These are phyloP conservation scores for Priceomyces castillae DNA, from an alignment of 805 yeast genomes.

Conservation along the genomic window DNA sequence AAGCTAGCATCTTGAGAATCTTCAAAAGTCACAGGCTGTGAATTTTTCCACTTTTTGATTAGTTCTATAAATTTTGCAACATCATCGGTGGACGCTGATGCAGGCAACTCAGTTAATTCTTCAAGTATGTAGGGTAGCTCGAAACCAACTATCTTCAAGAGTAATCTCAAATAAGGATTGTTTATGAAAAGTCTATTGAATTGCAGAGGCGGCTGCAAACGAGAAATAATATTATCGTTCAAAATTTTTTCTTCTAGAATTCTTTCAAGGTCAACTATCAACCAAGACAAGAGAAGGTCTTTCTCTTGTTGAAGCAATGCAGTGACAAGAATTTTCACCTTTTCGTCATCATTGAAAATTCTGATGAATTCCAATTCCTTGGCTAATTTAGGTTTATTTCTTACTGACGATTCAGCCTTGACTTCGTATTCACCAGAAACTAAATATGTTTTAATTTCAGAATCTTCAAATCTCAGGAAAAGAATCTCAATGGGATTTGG, in stretches of 20 bases:
- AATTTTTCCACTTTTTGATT: slow-evolving; percentile 40
- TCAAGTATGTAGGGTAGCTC: slow-evolving; percentile 38
- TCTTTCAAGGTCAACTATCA: slow-evolving; percentile 35
- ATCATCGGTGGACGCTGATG: slow-evolving; percentile 23
- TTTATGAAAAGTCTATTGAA: slow-evolving; percentile 35
- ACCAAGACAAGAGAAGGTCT: slow-evolving; percentile 41
- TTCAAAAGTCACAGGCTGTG: slow-evolving; percentile 32
- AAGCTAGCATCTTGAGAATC: slow-evolving; percentile 37
- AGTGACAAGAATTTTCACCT: slow-evolving; percentile 50
- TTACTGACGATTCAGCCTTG: slow-evolving; percentile 17
- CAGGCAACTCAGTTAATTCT: slow-evolving; percentile 40
- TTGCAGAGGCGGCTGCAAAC: slow-evolving; percentile 14
- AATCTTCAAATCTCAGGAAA: slow-evolving; percentile 55
- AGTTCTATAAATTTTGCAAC: slow-evolving; percentile 34
- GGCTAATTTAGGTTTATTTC: slow-evolving; percentile 30
- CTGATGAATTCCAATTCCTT: slow-evolving; percentile 34
- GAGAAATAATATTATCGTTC: slow-evolving; percentile 1
- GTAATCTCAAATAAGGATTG: slow-evolving; percentile 48
- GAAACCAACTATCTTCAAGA: slow-evolving; percentile 48
- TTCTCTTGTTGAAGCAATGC: slow-evolving; percentile 47
- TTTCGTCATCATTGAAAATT: slow-evolving; percentile 39
- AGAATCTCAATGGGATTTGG: slow-evolving; percentile 64
- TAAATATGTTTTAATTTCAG: slow-evolving; percentile 48
- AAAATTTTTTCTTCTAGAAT: slow-evolving; percentile 23
- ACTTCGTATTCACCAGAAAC: slow-evolving; percentile 54